phyloP scores from a whole-genome alignment of 2,329 filamentous ascomycete genomes.

The Polychaeton citri region DNA sequence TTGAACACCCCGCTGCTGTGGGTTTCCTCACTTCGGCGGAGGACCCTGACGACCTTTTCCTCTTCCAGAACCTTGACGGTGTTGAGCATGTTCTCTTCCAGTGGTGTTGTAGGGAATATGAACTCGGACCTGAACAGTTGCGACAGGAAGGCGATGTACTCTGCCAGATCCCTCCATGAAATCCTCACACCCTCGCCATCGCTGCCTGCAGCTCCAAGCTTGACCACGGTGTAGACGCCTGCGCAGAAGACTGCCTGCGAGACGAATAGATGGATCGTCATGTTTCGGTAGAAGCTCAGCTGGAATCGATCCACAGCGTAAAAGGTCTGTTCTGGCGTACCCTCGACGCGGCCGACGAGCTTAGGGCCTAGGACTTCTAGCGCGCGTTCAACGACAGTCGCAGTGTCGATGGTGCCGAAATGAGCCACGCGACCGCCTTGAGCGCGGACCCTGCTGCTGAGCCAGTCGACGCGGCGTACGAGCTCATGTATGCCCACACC shows the following conservation, averaged over 20 bases:
- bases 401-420: conserved; percentile 68
- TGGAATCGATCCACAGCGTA: conserved; percentile 92
- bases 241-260: conserved; percentile 82
- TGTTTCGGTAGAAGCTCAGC: conserved; percentile 95
- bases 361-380: conserved; percentile 84
- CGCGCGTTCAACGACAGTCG: conserved; percentile 74
- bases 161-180: conserved; percentile 55
- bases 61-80: conserved; percentile 65
- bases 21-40: conserved; percentile 34
- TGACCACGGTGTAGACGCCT: conserved; percentile 81
- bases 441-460: conserved; percentile 63
- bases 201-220: conserved; percentile 68
- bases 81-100: conserved; percentile 65
- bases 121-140: conserved; percentile 93
- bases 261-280: conserved; percentile 98
- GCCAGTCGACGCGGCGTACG: conserved; percentile 78
- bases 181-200: conserved; percentile 59
- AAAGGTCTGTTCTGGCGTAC: conserved; percentile 79
- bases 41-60: conserved; percentile 62
- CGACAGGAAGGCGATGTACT: conserved; percentile 79
- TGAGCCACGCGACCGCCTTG: conserved; percentile 91
- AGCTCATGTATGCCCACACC: conserved; percentile 83
- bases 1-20: neutral
- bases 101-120: conserved; percentile 81
- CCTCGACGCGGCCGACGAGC: conserved; percentile 66